Percentiles rank a stretch among this genome's conserved stretches.
These are phyloP conservation scores for Yamadazyma dendronema DNA, from an alignment of 1,139 yeast species.

Conservation along the genomic window DNA sequence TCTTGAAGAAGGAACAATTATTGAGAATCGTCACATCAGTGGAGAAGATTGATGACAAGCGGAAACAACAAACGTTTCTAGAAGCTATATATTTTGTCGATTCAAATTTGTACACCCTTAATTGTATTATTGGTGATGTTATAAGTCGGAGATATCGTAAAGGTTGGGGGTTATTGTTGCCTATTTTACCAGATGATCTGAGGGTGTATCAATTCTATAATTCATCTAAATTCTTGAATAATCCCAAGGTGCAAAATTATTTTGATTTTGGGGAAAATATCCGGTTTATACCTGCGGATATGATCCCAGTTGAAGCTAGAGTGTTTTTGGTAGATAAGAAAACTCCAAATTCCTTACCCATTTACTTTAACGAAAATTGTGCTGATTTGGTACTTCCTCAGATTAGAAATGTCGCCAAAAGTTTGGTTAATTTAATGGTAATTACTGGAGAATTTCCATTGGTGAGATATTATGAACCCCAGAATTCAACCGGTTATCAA, in stretches of 20 bases:
- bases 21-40: slow-evolving; percentile 42
- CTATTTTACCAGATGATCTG: slow-evolving; percentile 26
- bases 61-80: slow-evolving; percentile 37
- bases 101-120: slow-evolving; percentile 35
- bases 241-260: slow-evolving; percentile 30
- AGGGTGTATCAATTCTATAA: slow-evolving; percentile 25
- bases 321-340: slow-evolving; percentile 38
- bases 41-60: slow-evolving; percentile 36
- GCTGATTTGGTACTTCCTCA: slow-evolving; percentile 58
- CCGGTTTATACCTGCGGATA: slow-evolving; percentile 24
- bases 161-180: slow-evolving; percentile 41
- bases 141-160: slow-evolving; percentile 35
- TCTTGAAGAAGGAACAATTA: slow-evolving; percentile 36
- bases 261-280: slow-evolving; percentile 31
- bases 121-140: slow-evolving; percentile 44
- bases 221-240: slow-evolving; percentile 27
- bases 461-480: slow-evolving; percentile 66
- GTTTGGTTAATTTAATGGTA: slow-evolving; percentile 70
- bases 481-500: slow-evolving; percentile 38
- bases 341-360: slow-evolving; percentile 62
- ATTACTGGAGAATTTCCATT: slow-evolving; percentile 87
- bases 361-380: slow-evolving; percentile 70
- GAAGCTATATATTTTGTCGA: slow-evolving; percentile 45
- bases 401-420: slow-evolving; percentile 56
- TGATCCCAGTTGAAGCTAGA: slow-evolving; percentile 38